Evolutionary conservation across 768 basidiomycete genomes (phyloP), one percentile per base, ranked within the genome.

Genomic region (Paxillus rubicundulus): DNA sequence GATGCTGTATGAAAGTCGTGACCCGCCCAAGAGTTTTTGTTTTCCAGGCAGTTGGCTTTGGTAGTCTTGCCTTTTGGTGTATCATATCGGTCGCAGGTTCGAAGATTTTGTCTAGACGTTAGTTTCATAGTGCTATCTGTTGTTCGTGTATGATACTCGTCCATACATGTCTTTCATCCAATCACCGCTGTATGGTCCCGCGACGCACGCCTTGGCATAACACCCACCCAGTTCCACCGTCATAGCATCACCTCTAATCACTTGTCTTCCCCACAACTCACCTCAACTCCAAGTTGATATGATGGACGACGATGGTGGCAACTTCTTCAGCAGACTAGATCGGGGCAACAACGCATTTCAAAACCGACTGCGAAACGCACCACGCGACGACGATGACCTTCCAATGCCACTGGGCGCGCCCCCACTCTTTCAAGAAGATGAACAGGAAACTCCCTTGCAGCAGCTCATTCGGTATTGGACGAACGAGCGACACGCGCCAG

Each of bases 401-500:
- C 65, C 61, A 7, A 72, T 74, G 61, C 67, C 66, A 21, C n/a
- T n/a, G n/a, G 61, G 56, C 33, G 54, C 57, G 4, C 67, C 56
- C 13, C 56, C 65, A 0, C 52, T 60, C 30, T 58, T 72, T 34
- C 63, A 72, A 13, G 72, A 70, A 13, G 72, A 70, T 17, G 70
- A 68, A 6, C 69, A 72, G 4, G 82, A 84, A 51, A 84, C 86
- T 5, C 81, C 83, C 0, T 69, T 92, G 2, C 80, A 88, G 40
- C 75, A 82, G 56, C 78, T 93, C 42, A 87, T 83, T 45, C 80
- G 89, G 28, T 86, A 88, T 59, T 93, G 91, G 91, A 83, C 86
- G 76, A 88, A 92, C 73, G 91, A 93, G 60, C 74, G 91, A 40
- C 82, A 88, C 59, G 81, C 87, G 7, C 91, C 90, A 2, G 89